These are phyloP conservation scores for Ustulina deusta DNA, from an alignment of 2,329 filamentous ascomycete genomes.

Conservation along the genomic window DNA sequence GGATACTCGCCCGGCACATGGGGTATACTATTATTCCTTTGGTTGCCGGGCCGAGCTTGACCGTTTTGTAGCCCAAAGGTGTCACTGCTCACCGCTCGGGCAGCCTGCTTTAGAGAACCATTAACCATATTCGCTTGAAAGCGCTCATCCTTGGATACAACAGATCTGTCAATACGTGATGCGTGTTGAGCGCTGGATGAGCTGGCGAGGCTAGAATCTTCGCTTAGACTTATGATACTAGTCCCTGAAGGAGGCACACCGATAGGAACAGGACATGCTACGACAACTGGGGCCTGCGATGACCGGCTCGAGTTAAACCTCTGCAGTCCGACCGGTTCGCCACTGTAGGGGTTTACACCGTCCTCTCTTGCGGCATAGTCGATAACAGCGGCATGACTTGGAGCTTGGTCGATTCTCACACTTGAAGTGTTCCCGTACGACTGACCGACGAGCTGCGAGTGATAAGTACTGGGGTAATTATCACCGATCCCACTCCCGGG, in stretches of 20 bases:
- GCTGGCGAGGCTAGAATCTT: constrained; percentile 42
- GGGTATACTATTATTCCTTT: constrained; percentile 46
- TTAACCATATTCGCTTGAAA: constrained; percentile 31
- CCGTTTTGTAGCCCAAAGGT: constrained; percentile 39
- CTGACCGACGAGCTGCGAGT: constrained; percentile 48
- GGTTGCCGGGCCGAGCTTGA: constrained; percentile 31
- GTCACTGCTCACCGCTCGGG: constrained; percentile 26
- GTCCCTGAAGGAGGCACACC: constrained; percentile 35
- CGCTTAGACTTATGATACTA: constrained; percentile 37
- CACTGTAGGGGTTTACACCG: constrained; percentile 69
- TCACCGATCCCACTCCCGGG: constrained; percentile 60
- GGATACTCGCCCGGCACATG: constrained; percentile 51
- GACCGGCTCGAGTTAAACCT: constrained; percentile 35
- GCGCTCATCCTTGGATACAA: constrained; percentile 1
- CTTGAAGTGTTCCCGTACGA: constrained; percentile 60
- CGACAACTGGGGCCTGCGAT: constrained; percentile 41
- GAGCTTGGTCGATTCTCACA: constrained; percentile 61
- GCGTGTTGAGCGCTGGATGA: constrained; percentile 28
- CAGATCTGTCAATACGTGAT: constrained; percentile 13
- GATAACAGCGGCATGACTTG: constrained; percentile 64
- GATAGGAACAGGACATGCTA: constrained; percentile 38
- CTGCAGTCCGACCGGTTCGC: constrained; percentile 54
- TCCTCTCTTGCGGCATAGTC: constrained; percentile 65
- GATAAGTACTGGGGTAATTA: constrained; percentile 46
- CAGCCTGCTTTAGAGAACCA: constrained; percentile 39